These are phyloP conservation scores for Hymenoscyphus repandus DNA, from an alignment of 2,329 filamentous ascomycete species.

Conservation along the genomic window DNA sequence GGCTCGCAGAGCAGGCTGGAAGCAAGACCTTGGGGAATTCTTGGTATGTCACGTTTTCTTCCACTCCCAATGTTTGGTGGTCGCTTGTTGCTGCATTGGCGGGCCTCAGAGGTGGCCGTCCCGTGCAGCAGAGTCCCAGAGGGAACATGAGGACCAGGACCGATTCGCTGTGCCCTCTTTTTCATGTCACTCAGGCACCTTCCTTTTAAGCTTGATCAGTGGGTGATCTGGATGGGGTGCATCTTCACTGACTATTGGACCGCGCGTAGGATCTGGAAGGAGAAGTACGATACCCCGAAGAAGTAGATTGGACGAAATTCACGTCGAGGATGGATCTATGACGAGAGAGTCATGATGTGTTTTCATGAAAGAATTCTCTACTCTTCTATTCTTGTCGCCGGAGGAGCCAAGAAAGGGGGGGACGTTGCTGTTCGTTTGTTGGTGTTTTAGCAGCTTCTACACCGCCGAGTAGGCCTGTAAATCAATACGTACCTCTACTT, in stretches of 20 bases:
- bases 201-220: constrained; percentile 2
- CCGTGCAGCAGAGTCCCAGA: constrained; percentile 28
- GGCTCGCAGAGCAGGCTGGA: constrained; percentile 81
- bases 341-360: too few species aligned
- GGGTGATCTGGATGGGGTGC: constrained; percentile 14
- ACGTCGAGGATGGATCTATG: not conserved
- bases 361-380: too few species aligned
- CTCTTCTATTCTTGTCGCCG: too few species aligned
- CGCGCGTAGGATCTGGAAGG: constrained; percentile 77
- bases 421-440: too few species aligned
- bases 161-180: constrained; percentile 20
- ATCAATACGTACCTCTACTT: too few species aligned
- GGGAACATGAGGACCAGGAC: constrained; percentile 24
- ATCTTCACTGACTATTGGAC: constrained; percentile 5
- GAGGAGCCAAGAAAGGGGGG: too few species aligned
- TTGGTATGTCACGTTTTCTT: constrained; percentile 61
- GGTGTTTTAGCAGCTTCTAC: too few species aligned
- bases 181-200: not conserved
- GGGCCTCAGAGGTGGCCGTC: constrained; percentile 9
- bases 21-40: constrained; percentile 89
- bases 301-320: constrained; percentile 12
- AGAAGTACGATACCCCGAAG: constrained; percentile 63
- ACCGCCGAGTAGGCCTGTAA: too few species aligned
- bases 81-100: constrained; percentile 8
- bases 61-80: not conserved